A percentile compares a stretch with the other conserved stretches of the same genome.
These are phyloP conservation scores for Aureobasidium lini DNA, from an alignment of 2,329 filamentous ascomycete genomes.

Conservation along the genomic window DNA sequence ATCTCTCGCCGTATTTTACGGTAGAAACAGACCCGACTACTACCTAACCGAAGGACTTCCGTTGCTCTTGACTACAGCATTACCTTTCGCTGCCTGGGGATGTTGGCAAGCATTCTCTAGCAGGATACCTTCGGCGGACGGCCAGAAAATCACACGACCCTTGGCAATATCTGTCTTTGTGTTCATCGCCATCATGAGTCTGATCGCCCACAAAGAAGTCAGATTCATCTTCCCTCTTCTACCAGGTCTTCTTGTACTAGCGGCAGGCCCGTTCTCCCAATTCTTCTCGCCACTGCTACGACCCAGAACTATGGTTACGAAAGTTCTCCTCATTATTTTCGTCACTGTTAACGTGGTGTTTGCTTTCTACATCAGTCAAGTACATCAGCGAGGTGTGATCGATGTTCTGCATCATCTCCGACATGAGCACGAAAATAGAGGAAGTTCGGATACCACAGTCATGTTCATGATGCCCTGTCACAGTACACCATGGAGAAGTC, in stretches of 20 bases:
- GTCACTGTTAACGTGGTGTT: constrained; percentile 62
- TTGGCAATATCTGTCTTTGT: constrained; percentile 47
- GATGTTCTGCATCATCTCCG: constrained; percentile 69
- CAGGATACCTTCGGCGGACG: background rate
- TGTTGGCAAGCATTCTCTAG: constrained; percentile 45
- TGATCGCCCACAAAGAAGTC: constrained; percentile 92
- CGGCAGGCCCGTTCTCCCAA: constrained; percentile 56
- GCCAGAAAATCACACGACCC: constrained; percentile 18
- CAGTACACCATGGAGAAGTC: constrained; percentile 88
- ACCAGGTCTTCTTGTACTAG: constrained; percentile 74
- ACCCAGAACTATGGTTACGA: constrained; percentile 34
- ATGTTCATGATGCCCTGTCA: constrained; percentile 95
- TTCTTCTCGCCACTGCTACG: constrained; percentile 50
- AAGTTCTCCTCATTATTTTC: constrained; percentile 43
- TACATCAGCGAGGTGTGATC: constrained; percentile 76
- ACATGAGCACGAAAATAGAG: constrained; percentile 56
- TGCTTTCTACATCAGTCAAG: constrained; percentile 63
- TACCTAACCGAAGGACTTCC: constrained; percentile 87
- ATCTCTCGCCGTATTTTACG: constrained; percentile 86
- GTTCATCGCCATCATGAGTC: constrained; percentile 61
- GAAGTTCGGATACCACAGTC: constrained; percentile 39
- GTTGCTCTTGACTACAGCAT: constrained; percentile 71
- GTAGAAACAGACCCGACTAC: constrained; percentile 83
- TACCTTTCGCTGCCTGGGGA: constrained; percentile 67
- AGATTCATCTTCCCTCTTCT: constrained; percentile 93